Percentiles rank a stretch among this genome's conserved stretches.
These are phyloP conservation scores for Cymbidium sinense DNA, from an alignment of 106 monocot genomes.

Conservation along the genomic window DNA sequence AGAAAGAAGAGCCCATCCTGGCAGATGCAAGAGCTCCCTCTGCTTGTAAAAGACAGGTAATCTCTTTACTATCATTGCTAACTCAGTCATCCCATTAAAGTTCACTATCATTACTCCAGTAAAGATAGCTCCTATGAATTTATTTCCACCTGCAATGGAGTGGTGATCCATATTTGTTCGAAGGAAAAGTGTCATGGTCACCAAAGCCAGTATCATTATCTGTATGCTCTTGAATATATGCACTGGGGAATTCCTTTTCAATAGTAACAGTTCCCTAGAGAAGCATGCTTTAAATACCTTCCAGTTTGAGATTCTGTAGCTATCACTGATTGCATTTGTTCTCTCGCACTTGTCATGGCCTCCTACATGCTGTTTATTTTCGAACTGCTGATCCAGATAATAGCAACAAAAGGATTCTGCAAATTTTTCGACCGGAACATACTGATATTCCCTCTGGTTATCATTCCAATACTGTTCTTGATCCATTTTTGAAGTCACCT, in stretches of 20 bases:
- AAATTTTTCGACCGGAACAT: slow-evolving; percentile 37
- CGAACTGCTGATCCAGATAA: slow-evolving; percentile 7
- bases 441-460: slow-evolving; percentile 29
- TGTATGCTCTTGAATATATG: slow-evolving; percentile 69
- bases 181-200: slow-evolving; percentile 61
- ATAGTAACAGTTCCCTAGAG: slow-evolving; percentile 45
- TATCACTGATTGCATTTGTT: slow-evolving; percentile 3
- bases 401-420: slow-evolving; percentile 35
- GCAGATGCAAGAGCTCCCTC: slow-evolving; percentile 49
- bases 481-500: slow-evolving; percentile 69
- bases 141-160: slow-evolving; percentile 42
- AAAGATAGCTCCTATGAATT: slow-evolving; percentile 52
- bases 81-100: slow-evolving; percentile 82
- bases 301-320: slow-evolving; percentile 36
- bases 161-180: slow-evolving; percentile 43
- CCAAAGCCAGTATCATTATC: slow-evolving; percentile 43
- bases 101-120: slow-evolving; percentile 55
- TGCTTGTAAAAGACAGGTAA: slow-evolving; percentile 75
- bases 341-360: background rate
- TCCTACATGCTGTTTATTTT: slow-evolving; percentile 11
- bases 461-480: slow-evolving; percentile 63
- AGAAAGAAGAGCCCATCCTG: slow-evolving; percentile 64
- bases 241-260: slow-evolving; percentile 54
- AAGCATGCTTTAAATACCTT: slow-evolving; percentile 65
- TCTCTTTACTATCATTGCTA: slow-evolving; percentile 50